These are phyloP conservation scores for Geotrichum bryndzae DNA, from an alignment of 1,139 yeast species.

Conservation along the genomic window DNA sequence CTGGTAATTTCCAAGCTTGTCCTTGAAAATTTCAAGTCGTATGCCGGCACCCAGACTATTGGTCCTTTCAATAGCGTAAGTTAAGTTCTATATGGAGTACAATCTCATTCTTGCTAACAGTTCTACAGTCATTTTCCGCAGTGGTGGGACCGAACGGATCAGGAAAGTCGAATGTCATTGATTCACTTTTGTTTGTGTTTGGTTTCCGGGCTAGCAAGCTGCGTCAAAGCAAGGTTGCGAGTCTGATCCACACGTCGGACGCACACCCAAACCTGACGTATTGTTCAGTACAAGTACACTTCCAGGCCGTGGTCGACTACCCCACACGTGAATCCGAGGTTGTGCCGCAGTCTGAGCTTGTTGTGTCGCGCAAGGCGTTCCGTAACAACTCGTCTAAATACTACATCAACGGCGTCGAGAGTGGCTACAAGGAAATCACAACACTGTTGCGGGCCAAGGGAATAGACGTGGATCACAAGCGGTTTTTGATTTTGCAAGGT, in stretches of 20 bases:
- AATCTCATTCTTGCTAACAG: constrained; percentile 11
- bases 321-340: constrained; percentile 39
- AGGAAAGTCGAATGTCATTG: constrained; percentile 96
- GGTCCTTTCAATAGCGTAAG: constrained; percentile 75
- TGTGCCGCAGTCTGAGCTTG: constrained; percentile 49
- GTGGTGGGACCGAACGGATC: constrained; percentile 99
- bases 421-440: constrained; percentile 35
- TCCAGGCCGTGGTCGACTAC: constrained; percentile 68
- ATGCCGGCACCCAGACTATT: constrained; percentile 88
- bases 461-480: constrained; percentile 87
- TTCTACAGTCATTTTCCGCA: constrained; percentile 72
- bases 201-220: constrained; percentile 95
- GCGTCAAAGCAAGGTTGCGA: constrained; percentile 92
- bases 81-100: not conserved
- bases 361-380: constrained; percentile 75
- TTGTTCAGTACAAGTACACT: constrained; percentile 92
- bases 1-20: constrained; percentile 40
- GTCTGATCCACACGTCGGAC: constrained; percentile 78
- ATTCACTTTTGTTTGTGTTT: constrained; percentile 89
- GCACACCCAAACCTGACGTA: constrained; percentile 58
- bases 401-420: constrained; percentile 60
- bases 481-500: constrained; percentile 92
- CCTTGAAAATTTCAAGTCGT: constrained; percentile 84
- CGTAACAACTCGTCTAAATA: constrained; percentile 75
- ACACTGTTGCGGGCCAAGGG: constrained; percentile 69